Base-by-base conservation (phyloP, 1,284 basidiomycete genomes). In the Fomitopsis schrenkii region DNA sequence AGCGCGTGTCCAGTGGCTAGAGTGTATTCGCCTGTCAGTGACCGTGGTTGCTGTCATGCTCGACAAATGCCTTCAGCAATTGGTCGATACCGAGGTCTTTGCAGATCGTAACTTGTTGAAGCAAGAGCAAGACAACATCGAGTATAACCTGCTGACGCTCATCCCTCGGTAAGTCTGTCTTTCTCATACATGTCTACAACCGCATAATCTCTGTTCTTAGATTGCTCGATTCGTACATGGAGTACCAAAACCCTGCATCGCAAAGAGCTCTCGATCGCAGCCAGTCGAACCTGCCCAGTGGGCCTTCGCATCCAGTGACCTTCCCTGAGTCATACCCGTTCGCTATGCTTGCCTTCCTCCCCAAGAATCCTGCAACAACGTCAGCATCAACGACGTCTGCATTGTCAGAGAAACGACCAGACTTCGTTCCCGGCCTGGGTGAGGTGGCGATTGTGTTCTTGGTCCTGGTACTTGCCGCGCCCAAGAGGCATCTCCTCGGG, bases 261-360 rank as follows among this genome's bases (percentile, higher is more conserved):
- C 79, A 82, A 50, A 83, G 83, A 59, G 85, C 88, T 0, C 83
- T 98, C 48, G 88, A 93, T 68, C 85, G 85, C 40, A 85, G 84
- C 48, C 83, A 84, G 50, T 82, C 87, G 0, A 79, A 83, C 1
- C 80, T 86, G 0, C 86, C 90, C 0, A 77, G 83, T 28, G 86
- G 88, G 54, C 78, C 87, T 33, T 71, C 81, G 3, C 75, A 87
- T 3, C 95, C 95, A 0, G 87, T 94, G 59, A 90, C 93, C 1
- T 98, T 98, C 76, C 97, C 96, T 0, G 90, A 94, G 62, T 91
- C 94, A 1, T 95, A 98, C 71, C 97, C 96, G 0, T 96, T 98
- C 75, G 89, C 94, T 1, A 81, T 98, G 3, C 73, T 95, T 10
- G 82, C 93, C 0, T 83, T 86, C 46, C 75, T 86, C 59, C 84